phyloP scores from a whole-genome alignment of 2,329 filamentous ascomycete species.

The Diatrype stigma region DNA sequence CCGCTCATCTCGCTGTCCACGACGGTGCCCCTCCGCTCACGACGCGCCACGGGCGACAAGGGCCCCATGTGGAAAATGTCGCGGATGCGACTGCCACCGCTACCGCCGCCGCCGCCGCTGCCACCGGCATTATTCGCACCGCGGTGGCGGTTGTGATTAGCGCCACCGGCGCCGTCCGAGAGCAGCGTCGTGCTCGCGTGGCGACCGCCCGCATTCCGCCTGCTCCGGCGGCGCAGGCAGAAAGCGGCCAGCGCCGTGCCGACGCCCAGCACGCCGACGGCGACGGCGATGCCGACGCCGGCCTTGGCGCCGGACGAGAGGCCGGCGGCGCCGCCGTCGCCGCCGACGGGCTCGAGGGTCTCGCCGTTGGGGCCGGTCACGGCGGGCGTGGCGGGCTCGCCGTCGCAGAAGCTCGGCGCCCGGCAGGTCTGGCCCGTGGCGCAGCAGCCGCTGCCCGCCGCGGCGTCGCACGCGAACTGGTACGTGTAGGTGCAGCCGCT shows the following conservation, averaged over 20 bases:
- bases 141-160: background rate
- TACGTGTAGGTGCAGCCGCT: constrained; percentile 39
- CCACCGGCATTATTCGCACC: background rate
- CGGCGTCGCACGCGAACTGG: constrained; percentile 37
- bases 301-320: constrained; percentile 50
- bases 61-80: background rate
- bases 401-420: background rate
- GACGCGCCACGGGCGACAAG: background rate
- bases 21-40: background rate
- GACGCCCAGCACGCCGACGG: constrained; percentile 38
- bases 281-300: constrained; percentile 52
- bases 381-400: constrained; percentile 35
- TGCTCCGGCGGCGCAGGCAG: constrained; percentile 37
- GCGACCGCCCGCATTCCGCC: constrained; percentile 1
- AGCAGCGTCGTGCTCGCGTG: too few species aligned
- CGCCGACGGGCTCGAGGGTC: constrained; percentile 22
- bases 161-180: background rate
- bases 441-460: constrained; percentile 48
- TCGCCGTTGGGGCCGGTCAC: constrained; percentile 30
- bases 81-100: background rate
- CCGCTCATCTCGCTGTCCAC: constrained; percentile 8
- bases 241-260: constrained; percentile 44
- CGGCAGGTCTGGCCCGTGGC: constrained; percentile 31
- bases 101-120: background rate
- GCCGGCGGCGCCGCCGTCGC: constrained; percentile 10